Conservation (phyloP, 2,329 filamentous ascomycete species). For the Monilinia fructicola region DNA sequence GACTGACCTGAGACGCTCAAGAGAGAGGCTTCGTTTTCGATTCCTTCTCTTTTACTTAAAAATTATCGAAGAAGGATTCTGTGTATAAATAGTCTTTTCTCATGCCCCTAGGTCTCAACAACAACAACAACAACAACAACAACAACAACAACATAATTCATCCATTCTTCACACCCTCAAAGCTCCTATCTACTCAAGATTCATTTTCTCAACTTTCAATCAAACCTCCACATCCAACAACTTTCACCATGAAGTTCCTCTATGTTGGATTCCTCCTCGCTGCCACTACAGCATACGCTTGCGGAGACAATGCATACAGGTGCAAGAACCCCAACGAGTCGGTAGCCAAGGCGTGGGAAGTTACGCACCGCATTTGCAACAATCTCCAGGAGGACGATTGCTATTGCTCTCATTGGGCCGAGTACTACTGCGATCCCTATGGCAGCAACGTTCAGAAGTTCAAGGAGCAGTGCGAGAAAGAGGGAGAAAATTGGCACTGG, state of each 20-base stretch:
- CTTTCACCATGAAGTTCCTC: slow-evolving; percentile 1
- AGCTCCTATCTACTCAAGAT: neutral
- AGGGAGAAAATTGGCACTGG: neutral
- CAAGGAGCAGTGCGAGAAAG: neutral
- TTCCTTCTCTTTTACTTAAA: neutral
- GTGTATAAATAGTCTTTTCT: neutral
- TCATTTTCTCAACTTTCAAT: neutral
- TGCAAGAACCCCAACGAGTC: neutral
- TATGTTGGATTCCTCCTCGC: slow-evolving; percentile 1
- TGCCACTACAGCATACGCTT: neutral
- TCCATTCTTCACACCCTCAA: neutral
- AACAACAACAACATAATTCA: neutral
- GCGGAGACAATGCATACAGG: neutral
- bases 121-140: too few species aligned
- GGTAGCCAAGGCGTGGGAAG: neutral
- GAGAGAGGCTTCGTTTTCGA: neutral
- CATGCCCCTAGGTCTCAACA: too few species aligned
- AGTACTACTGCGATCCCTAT: neutral
- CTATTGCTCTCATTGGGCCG: neutral
- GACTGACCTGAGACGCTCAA: neutral
- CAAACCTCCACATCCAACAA: neutral
- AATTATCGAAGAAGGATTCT: neutral
- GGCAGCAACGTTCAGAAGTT: neutral
- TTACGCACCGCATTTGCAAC: neutral
- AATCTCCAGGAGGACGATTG: slow-evolving; percentile 3